These are phyloP conservation scores for Herpotrichia juniperi DNA, from an alignment of 2,329 filamentous ascomycete species.

Conservation along the genomic window DNA sequence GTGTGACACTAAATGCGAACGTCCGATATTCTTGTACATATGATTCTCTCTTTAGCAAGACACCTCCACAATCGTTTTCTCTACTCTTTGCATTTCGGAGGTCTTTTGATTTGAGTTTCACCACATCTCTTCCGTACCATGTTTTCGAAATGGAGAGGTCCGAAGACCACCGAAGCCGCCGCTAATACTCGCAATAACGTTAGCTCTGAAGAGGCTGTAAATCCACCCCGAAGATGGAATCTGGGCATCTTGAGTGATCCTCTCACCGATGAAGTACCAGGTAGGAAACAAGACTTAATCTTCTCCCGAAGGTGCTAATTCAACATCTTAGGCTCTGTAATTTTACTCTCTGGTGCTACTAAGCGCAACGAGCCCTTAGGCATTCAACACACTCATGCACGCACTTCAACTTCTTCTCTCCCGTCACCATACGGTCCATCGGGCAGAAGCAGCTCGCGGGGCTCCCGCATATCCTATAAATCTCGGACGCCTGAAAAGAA, in stretches of 20 bases:
- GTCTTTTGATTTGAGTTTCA: no score
- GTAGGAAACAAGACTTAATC: slow-evolving; percentile 53
- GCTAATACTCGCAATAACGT: background rate
- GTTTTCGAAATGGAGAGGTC: slow-evolving; percentile 2
- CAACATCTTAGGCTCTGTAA: slow-evolving; percentile 60
- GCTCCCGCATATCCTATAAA: slow-evolving; percentile 20
- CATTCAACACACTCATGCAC: slow-evolving; percentile 66
- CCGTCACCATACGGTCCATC: slow-evolving; percentile 27
- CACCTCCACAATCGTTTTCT: background rate
- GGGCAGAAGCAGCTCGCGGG: slow-evolving; percentile 7
- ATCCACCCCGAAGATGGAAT: slow-evolving; percentile 52
- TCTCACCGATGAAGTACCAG: slow-evolving; percentile 84
- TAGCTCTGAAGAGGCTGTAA: slow-evolving; percentile 5
- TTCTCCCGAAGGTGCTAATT: background rate
- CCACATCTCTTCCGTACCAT: background rate
- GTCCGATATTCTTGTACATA: no score
- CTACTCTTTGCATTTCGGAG: no score
- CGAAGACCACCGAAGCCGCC: background rate
- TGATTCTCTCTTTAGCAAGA: no score
- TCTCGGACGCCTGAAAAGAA: slow-evolving; percentile 63
- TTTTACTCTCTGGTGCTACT: slow-evolving; percentile 61
- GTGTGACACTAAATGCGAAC: no score
- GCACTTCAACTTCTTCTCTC: slow-evolving; percentile 61
- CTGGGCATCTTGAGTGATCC: slow-evolving; percentile 85
- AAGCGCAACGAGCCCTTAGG: slow-evolving; percentile 68